Conservation (phyloP, 108 stramenopile genomes). For the Skeletonema marinoi region DNA sequence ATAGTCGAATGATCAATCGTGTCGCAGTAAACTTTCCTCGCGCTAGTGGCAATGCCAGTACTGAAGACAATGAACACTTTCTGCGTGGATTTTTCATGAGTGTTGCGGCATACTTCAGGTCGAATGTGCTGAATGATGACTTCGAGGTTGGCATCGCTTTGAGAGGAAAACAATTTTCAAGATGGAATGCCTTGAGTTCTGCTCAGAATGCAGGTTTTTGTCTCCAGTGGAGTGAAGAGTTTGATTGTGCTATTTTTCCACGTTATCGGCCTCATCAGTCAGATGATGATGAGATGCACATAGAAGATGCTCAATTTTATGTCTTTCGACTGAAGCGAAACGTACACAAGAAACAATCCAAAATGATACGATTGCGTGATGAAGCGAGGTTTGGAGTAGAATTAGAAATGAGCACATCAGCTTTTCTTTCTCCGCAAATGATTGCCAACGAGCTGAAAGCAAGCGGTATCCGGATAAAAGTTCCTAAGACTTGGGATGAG, state of each 20-base stretch:
- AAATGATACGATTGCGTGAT: constrained; percentile 4
- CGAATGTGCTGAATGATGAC: background rate
- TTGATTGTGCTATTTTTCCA: constrained; percentile 28
- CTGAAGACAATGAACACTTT: constrained; percentile 14
- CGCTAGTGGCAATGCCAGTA: background rate
- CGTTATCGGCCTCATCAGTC: constrained; percentile 16
- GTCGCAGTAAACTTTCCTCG: constrained; percentile 29
- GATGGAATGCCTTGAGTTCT: constrained; percentile 27
- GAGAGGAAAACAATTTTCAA: constrained; percentile 16
- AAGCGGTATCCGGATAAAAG: background rate
- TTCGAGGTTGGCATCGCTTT: constrained; percentile 29
- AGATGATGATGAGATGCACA: constrained; percentile 3
- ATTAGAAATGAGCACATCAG: constrained; percentile 4
- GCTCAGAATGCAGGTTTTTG: constrained; percentile 23
- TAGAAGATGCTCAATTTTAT: constrained; percentile 17
- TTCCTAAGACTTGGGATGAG: background rate
- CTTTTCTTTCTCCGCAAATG: background rate
- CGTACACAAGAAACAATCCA: background rate
- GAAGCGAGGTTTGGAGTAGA: constrained; percentile 6
- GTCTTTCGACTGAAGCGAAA: constrained; percentile 22
- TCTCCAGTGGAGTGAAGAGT: constrained; percentile 15
- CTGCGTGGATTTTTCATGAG: constrained; percentile 29
- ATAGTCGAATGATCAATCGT: background rate
- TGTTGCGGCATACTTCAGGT: constrained; percentile 15
- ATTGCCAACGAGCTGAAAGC: background rate